These are phyloP conservation scores for Escovopsis weberi DNA, from an alignment of 2,329 filamentous ascomycete genomes.

Conservation along the genomic window DNA sequence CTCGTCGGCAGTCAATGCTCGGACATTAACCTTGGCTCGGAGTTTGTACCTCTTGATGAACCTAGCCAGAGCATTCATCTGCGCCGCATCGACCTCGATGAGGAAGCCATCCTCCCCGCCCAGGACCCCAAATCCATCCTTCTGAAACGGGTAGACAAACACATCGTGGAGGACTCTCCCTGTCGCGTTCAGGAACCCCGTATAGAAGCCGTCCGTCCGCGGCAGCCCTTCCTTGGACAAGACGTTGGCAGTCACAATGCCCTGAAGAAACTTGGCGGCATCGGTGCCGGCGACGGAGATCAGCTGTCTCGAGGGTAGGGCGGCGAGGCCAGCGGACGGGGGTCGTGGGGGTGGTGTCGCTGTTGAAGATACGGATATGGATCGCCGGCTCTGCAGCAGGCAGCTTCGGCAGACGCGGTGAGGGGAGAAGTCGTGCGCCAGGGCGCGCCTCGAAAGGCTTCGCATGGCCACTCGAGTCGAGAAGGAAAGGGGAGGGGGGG, in stretches of 20 bases:
- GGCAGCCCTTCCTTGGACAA: slow-evolving; percentile 23
- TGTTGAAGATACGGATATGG: too few relatives aligned
- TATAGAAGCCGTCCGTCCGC: slow-evolving; percentile 48
- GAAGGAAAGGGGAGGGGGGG: not conserved
- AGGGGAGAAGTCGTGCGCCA: slow-evolving; percentile 3
- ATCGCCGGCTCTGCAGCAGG: slow-evolving; percentile 12
- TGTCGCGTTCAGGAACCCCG: slow-evolving; percentile 72
- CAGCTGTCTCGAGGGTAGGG: slow-evolving; percentile 59
- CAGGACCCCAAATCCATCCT: slow-evolving; percentile 11
- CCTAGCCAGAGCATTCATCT: slow-evolving; percentile 46
- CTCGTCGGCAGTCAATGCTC: slow-evolving; percentile 50
- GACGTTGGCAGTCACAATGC: slow-evolving; percentile 56
- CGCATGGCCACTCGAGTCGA: slow-evolving; percentile 7
- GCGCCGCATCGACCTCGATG: slow-evolving; percentile 65
- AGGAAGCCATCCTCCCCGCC: slow-evolving; percentile 34
- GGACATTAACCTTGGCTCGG: slow-evolving; percentile 60
- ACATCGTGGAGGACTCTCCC: slow-evolving; percentile 80
- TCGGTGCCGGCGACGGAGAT: slow-evolving; percentile 70
- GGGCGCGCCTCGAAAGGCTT: slow-evolving; percentile 10
- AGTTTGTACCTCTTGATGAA: slow-evolving; percentile 80
- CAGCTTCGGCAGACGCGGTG: slow-evolving; percentile 17
- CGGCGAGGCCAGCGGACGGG: slow-evolving; percentile 32
- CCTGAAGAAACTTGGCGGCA: slow-evolving; percentile 73
- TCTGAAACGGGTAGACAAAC: slow-evolving; percentile 61
- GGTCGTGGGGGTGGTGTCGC: slow-evolving; percentile 23